Conservation (phyloP, 1,284 basidiomycete species). For the Lentinula novae-zelandiae region DNA sequence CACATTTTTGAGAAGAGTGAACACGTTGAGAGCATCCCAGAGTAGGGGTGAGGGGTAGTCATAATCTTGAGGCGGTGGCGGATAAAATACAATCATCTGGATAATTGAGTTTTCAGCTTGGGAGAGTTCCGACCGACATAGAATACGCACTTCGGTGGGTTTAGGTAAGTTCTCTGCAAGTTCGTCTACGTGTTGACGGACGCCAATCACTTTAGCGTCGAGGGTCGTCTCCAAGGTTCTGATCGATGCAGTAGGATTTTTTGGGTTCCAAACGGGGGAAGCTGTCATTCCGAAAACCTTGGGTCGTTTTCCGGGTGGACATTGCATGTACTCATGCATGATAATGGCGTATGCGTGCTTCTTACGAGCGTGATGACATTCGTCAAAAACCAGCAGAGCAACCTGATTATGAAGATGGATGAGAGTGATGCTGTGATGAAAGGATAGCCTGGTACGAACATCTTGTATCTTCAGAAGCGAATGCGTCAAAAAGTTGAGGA, state of each 20-base stretch:
- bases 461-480: conserved; percentile 71
- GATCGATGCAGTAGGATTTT: conserved; percentile 56
- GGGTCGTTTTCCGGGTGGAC: conserved; percentile 46
- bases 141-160: conserved; percentile 55
- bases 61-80: conserved; percentile 45
- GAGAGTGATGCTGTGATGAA: background rate
- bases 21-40: conserved; percentile 48
- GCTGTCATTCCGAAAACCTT: conserved; percentile 90
- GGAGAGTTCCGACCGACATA: background rate
- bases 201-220: conserved; percentile 70
- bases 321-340: conserved; percentile 72
- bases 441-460: conserved; percentile 26
- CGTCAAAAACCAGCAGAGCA: conserved; percentile 77
- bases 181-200: conserved; percentile 63
- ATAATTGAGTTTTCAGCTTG: background rate
- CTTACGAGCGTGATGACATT: conserved; percentile 77
- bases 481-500: conserved; percentile 74
- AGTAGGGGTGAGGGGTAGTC: conserved; percentile 53
- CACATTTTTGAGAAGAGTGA: conserved; percentile 34
- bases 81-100: conserved; percentile 58
- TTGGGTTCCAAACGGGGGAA: conserved; percentile 77
- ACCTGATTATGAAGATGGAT: conserved; percentile 39
- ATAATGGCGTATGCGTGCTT: conserved; percentile 80
- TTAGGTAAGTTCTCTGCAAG: conserved; percentile 56
- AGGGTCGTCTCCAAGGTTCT: conserved; percentile 65